Evolutionary conservation across 1,284 basidiomycete genomes (phyloP), one percentile per base, ranked within the genome.

Genomic region (Lentinula novae-zelandiae): DNA sequence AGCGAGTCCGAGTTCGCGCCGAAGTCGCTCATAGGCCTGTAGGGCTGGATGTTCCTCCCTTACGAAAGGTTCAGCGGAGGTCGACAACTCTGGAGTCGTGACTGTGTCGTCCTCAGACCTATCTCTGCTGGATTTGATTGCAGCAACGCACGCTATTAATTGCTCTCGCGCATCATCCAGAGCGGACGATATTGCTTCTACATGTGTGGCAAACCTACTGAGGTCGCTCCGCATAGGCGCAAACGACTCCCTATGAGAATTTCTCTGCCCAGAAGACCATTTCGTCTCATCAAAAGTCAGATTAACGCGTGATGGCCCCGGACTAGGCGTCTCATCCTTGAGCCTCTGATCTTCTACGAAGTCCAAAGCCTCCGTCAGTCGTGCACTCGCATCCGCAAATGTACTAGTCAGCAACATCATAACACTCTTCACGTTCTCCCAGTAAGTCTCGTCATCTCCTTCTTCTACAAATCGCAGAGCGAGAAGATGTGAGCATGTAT

Each of bases 391-490:
- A 67, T 91, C 89, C 3, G 78, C 77, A 48, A 92, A 76, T 5
- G 88, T 81, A 40, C 78, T 84, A 1, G 84, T 85, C 60, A 93
- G 72, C 4, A 93, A 70, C 5, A 77, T 78, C 77, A 90, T 86
- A 36, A 93, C 82, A 42, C 85, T 84, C 22, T 86, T 80, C 36
- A 90, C 89, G 67, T 92, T 86, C 65, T 92, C 90, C 90, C 90
- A 93, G 67, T 93, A 93, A 6, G 76, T 74, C 64, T 87, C 85
- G 63, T 89, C 87, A 20, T 81, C 82, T 50, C 82, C 79, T 51
- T 82, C 82, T 51, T 82, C 82, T 49, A 72, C 76, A 67, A 92
- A 93, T 4, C 90, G 79, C 40, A 93, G 71, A 4, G 90, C 90
- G 1, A 93, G 77, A 1, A 93, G 76, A 68, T 93, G 87, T 0